These are phyloP conservation scores for Euphorbia corollata DNA, from an alignment of 441 rosid species.

Conservation along the genomic window DNA sequence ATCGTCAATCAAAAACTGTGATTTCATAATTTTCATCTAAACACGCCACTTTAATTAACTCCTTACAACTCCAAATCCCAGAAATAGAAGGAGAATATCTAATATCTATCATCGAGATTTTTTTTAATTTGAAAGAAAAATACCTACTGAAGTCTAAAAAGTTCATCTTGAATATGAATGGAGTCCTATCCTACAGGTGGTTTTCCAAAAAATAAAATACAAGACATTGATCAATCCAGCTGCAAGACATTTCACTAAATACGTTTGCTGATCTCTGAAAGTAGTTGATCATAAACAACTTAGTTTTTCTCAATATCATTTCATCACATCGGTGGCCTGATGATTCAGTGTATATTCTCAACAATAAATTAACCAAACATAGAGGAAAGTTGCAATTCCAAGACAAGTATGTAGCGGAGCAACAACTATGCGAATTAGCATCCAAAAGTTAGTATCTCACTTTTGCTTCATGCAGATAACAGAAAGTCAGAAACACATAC, in stretches of 20 bases:
- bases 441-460: not conserved
- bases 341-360: not conserved
- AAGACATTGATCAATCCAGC: not conserved
- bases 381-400: constrained; percentile 8
- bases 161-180: not conserved
- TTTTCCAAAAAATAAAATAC: not conserved
- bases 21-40: not conserved
- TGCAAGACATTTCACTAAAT: not conserved
- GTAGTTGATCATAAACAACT: not conserved
- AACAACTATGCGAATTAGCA: constrained; percentile 6
- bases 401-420: not conserved
- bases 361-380: not conserved
- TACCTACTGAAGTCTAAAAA: not conserved
- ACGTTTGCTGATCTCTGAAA: not conserved
- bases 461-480: constrained; percentile 9
- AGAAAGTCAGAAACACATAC: constrained; percentile 3
- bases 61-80: not conserved
- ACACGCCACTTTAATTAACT: not conserved
- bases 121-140: not conserved
- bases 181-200: not conserved
- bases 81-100: not conserved
- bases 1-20: constrained; percentile 1
- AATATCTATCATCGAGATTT: not conserved
- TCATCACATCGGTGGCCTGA: not conserved
- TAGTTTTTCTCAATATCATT: not conserved